phyloP scores from a whole-genome alignment of 306 rosid genomes.

The Cucurbita moschata region DNA sequence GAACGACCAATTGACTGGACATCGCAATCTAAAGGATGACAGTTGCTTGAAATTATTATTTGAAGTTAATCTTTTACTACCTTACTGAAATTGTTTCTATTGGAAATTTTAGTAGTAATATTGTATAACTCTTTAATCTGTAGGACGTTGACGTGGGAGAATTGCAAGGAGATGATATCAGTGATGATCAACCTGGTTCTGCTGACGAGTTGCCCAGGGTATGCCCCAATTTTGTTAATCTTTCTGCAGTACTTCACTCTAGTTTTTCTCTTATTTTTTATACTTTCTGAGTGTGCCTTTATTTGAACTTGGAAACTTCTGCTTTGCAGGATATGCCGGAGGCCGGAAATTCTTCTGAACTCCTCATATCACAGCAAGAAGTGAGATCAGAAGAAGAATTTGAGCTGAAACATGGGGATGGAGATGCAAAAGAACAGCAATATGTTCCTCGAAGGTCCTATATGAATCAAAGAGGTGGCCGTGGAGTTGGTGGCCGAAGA shows the following conservation, averaged over 20 bases:
- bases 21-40: not conserved
- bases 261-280: not conserved
- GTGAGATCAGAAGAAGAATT: constrained; percentile 26
- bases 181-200: constrained; percentile 8
- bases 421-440: constrained; percentile 59
- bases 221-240: not conserved
- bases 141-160: not conserved
- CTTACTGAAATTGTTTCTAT: not conserved
- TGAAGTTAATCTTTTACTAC: not conserved
- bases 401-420: constrained; percentile 39
- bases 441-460: constrained; percentile 41
- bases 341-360: constrained; percentile 29
- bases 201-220: not conserved
- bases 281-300: not conserved
- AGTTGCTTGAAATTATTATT: not conserved
- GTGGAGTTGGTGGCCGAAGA: constrained; percentile 72
- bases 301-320: constrained; percentile 3
- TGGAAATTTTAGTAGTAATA: not conserved
- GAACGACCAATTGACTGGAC: not conserved
- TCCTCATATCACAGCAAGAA: constrained; percentile 30
- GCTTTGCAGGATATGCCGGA: constrained; percentile 50
- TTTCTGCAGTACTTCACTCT: not conserved
- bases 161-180: not conserved
- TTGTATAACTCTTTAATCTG: not conserved
- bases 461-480: constrained; percentile 80